Conservation (phyloP, 768 basidiomycete species). For the Roridomyces roridus region DNA sequence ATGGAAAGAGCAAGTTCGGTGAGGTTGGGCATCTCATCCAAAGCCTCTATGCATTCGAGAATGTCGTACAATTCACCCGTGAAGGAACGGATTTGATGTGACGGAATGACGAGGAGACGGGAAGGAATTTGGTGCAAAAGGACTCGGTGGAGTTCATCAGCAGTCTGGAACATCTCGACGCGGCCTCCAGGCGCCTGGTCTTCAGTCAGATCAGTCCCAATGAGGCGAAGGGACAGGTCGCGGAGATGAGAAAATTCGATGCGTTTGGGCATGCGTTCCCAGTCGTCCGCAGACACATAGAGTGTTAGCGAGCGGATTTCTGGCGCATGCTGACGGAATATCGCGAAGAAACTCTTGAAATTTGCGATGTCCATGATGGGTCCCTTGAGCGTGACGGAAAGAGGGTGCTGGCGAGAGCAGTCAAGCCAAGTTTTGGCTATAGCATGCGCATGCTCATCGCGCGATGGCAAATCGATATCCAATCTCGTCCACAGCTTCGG, state of each 20-base stretch:
- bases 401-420: neutral
- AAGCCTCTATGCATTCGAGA: neutral
- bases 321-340: neutral
- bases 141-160: neutral
- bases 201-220: neutral
- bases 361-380: neutral
- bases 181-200: neutral
- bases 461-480: neutral
- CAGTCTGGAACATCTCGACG: neutral
- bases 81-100: constrained; percentile 8
- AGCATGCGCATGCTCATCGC: neutral
- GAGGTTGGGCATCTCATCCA: constrained; percentile 1
- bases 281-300: neutral
- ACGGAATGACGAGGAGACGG: neutral
- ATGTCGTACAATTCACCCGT: constrained; percentile 1
- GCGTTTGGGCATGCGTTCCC: neutral
- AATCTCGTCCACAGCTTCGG: constrained; percentile 11
- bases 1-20: neutral
- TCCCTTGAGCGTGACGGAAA: neutral
- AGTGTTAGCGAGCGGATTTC: neutral
- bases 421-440: neutral
- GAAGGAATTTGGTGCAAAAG: neutral
- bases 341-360: neutral
- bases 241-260: neutral
- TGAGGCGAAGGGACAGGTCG: neutral